Conservation (phyloP, 2,329 filamentous ascomycete species). For the Diaporthe amygdali region DNA sequence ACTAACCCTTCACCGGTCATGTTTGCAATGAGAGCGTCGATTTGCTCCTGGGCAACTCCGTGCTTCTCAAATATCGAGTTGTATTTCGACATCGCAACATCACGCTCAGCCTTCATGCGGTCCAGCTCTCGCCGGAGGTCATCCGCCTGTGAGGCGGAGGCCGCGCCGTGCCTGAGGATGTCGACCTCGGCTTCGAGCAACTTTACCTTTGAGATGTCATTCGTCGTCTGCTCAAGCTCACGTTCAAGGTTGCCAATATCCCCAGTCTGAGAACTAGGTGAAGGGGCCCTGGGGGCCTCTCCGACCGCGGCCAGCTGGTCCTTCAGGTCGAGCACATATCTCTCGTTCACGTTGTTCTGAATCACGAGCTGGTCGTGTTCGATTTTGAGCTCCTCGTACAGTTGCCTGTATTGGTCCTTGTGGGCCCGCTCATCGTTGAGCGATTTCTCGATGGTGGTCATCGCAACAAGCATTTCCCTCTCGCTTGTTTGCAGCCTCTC, state of each 20-base stretch:
- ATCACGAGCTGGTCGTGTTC: slow-evolving; percentile 48
- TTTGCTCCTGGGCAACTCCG: slow-evolving; percentile 61
- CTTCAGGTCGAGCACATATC: slow-evolving; percentile 62
- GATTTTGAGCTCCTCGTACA: slow-evolving; percentile 41
- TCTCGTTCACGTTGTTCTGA: slow-evolving; percentile 54
- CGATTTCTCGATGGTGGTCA: slow-evolving; percentile 29
- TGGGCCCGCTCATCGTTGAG: slow-evolving; percentile 33
- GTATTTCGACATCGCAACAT: slow-evolving; percentile 57
- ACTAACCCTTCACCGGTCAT: slow-evolving; percentile 63
- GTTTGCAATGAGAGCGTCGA: slow-evolving; percentile 58
- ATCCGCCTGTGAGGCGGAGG: slow-evolving; percentile 16
- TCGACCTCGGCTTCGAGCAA: slow-evolving; percentile 67
- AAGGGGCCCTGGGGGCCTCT: slow-evolving; percentile 19
- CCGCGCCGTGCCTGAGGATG: slow-evolving; percentile 51
- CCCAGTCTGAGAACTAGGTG: slow-evolving; percentile 10
- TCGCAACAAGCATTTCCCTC: slow-evolving; percentile 35
- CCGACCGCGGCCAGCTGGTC: slow-evolving; percentile 57
- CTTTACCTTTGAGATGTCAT: slow-evolving; percentile 29
- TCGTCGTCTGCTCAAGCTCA: slow-evolving; percentile 58
- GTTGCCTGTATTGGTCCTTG: slow-evolving; percentile 32
- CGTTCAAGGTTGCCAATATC: slow-evolving; percentile 57
- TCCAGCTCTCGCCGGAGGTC: slow-evolving; percentile 24
- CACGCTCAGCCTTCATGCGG: slow-evolving; percentile 32
- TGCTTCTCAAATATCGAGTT: slow-evolving; percentile 65
- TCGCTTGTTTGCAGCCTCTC: slow-evolving; percentile 37